Base-by-base conservation (phyloP, 768 basidiomycete genomes). In the Boletus patriciae region DNA sequence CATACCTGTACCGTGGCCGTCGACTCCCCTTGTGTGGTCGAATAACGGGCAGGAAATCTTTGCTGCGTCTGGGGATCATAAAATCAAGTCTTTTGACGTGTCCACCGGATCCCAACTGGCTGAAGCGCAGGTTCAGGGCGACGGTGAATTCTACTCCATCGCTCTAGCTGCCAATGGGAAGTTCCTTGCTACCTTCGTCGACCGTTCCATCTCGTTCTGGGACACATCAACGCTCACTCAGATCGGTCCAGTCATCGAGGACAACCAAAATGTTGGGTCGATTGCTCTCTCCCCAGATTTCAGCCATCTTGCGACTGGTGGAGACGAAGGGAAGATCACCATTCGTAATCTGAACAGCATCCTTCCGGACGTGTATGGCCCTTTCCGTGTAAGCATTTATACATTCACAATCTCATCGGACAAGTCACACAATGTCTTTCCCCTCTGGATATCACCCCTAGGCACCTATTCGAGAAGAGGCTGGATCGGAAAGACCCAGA, bases 321-420 rank as follows among this genome's bases (percentile, higher is more conserved):
- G 46, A 8, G 6, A 18, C 31, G 3, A 3, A 13, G 44, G 44
- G 11, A 50, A 10, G 7, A n/a, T 53, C 9, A 34, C 13, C 0
- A 34, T 57, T 16, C 45, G 51, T 12, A 19, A 46, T 25, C 50
- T 57, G 6, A 6, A 11, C 1, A 8, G 6, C 15, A 34, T 34
- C 21, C 21, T 57, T 3, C 18, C 55, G 1, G 43, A 72, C 5
- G 21, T 13, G 4, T 21, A 43, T 31, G 23, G 29, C 3, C 16
- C 40, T 5, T n/a, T 36, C 27, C 15, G 13, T 8, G 52, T 46
- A 31, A 29, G 25, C 13, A 29, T 18, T 25, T 34, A 13, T 34
- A 12, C 12, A 34, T 34, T 34, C 33, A 33, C 11, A 34, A 34
- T 13, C 33, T 34, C 10, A 12, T 34, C 33, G 13, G 33, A 34